Base-by-base conservation (phyloP, 2,329 filamentous ascomycete genomes). In the Stagonosporopsis chrysanthemi region DNA sequence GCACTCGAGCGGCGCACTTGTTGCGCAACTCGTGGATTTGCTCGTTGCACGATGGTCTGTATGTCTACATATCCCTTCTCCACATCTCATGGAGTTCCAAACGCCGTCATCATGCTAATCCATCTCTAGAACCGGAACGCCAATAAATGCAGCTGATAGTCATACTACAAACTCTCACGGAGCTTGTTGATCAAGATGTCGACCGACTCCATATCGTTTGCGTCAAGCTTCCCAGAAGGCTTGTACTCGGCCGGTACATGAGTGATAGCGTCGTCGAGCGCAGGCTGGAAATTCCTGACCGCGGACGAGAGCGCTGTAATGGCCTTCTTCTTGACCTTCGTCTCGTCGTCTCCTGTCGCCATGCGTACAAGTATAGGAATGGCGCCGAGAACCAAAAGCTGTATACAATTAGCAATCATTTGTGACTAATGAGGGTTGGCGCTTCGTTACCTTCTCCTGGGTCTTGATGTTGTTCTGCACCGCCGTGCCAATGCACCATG, bases 401-500 rank as follows among this genome's bases (percentile, higher is more conserved):
- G 58, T 7, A 24, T 1, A 17, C 24, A 39, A 59, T 75, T 41
- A 70, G 64, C 50, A 6, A 46, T 46, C 24, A 14, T 45, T 12
- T n/a, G 2, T 24, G 7, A 42, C 14, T 17, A 11, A 11, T n/a
- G 17, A 14, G 41, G 26, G 2, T 11, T 26, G 2, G 6, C 8
- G 45, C 17, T 7, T 15, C 68, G 80, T 67, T 75, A 83, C 82
- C 70, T 86, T 86, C 79, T 95, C 91, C 79, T 99, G 95, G 47
- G 86, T 88, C 74, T 89, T 89, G 66, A 85, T 84, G 77, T 99
- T 98, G 80, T 99, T 99, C 83, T 98, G 93, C 58, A 99, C 95
- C 9, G 95, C 94, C 6, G 93, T 97, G 47, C 91, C 92, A 56
- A 95, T 81, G 79, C 92, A 97, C 91, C 92, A 97, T n/a, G 92